Percentiles rank a stretch among this genome's conserved stretches.
Conservation (phyloP, 305 asterid genomes). For the Vinca major region DNA sequence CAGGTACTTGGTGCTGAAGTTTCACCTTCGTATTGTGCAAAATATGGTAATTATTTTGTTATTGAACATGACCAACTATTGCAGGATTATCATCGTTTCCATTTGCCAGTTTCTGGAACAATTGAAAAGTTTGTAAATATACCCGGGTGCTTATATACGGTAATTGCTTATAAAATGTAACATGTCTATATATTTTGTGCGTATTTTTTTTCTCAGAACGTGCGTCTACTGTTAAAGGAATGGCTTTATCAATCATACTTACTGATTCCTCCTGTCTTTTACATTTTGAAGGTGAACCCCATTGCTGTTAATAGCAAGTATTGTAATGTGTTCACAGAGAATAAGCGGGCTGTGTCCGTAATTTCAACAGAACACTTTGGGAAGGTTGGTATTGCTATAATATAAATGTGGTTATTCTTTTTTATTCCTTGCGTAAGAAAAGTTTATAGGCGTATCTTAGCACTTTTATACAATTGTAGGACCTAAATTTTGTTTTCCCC, state of each 20-base stretch:
- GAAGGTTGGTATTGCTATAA: conserved; percentile 53
- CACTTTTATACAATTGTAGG: neutral
- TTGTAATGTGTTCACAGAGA: conserved; percentile 96
- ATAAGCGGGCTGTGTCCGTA: conserved; percentile 71
- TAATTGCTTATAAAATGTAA: no score
- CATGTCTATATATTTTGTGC: neutral
- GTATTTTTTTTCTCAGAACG: neutral
- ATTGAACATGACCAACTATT: conserved; percentile 18
- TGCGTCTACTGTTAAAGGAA: conserved; percentile 3
- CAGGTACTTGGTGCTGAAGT: conserved; percentile 48
- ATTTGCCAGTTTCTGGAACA: conserved; percentile 86
- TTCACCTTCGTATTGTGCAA: conserved; percentile 17
- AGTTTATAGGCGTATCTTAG: neutral
- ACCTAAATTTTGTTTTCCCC: neutral
- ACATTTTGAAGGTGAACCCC: conserved; percentile 73
- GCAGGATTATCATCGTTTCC: conserved; percentile 98
- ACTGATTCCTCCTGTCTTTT: conserved; percentile 16
- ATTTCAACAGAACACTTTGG: conserved; percentile 85
- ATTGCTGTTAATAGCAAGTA: conserved; percentile 99
- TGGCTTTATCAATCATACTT: neutral
- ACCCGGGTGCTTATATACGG: conserved; percentile 95
- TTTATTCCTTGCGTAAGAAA: conserved; percentile 5
- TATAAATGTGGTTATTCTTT: conserved; percentile 10
- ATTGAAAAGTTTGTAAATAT: conserved; percentile 69
- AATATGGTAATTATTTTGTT: conserved; percentile 6